Conservation (phyloP, 148 eudicot species). For the Fagopyrum homotropicum region DNA sequence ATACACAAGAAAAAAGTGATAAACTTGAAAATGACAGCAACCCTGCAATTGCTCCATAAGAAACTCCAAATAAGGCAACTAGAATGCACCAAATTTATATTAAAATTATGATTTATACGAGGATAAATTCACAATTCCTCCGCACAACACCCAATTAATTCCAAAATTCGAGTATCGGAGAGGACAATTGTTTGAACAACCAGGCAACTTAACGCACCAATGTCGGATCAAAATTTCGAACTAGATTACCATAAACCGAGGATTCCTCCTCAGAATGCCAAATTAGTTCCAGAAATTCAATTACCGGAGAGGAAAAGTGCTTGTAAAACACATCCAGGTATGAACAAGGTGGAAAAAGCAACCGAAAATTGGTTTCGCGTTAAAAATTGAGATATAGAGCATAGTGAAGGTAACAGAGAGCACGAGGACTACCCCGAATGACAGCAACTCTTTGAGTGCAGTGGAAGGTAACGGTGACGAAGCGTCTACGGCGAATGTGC, state of each 20-base stretch:
- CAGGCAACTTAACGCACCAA: background rate
- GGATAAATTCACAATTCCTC: no score
- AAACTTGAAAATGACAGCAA: no score
- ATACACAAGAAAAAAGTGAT: no score
- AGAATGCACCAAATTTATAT: no score
- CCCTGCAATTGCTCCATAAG: no score
- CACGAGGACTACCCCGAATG: slow-evolving; percentile 27
- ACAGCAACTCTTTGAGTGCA: slow-evolving; percentile 46
- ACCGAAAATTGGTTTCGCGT: background rate
- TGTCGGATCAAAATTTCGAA: background rate
- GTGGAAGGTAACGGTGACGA: slow-evolving; percentile 34
- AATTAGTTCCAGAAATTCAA: background rate
- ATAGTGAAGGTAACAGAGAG: background rate
- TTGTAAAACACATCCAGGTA: background rate
- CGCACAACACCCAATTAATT: no score
- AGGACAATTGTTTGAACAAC: background rate
- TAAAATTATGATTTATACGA: no score
- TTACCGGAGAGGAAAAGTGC: background rate
- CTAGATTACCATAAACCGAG: background rate
- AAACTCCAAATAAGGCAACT: no score
- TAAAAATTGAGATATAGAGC: background rate
- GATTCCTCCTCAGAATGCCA: background rate
- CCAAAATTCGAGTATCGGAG: no score
- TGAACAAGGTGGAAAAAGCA: background rate
- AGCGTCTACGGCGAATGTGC: slow-evolving; percentile 15